Base-by-base conservation (phyloP, 2,329 filamentous ascomycete species). In the Alternaria gansuensis region DNA sequence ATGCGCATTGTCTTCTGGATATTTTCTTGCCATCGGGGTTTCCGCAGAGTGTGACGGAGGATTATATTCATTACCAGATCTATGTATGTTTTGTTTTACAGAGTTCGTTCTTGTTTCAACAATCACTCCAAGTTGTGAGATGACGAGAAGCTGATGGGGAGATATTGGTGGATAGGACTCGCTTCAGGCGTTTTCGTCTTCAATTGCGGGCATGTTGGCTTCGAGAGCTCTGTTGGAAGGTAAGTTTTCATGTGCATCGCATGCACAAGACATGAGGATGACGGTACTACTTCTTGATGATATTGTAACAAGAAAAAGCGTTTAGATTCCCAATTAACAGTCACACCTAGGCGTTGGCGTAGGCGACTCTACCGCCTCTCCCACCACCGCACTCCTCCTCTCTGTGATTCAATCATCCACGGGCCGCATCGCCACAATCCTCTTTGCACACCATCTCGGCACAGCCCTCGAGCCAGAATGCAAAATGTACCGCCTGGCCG, bases 11-110 rank as follows among this genome's bases (percentile, higher is more conserved):
- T 54, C 62, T 86, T 2, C 74, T 93, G 40, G 88, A 92, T 66
- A 85, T 93, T 28, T 96, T 97, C 73, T 83, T 97, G 1, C 93
- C 93, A 0, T 88, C 90, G 1, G 93, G 93, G n/a, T 97, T 90
- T 76, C 93, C 93, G 0, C 86, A 93, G 66, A 95, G 89, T 48
- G 93, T 97, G 29, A 94, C 90, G 1, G 81, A 86, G 13, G 93
- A 97, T 77, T 97, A 97, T 77, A 82, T 92, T 4, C 83, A 89
- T 80, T 96, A 90, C 75, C 88, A 90, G 73, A 85, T 90, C 50
- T 90, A 88, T 77, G 87, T 60, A 13, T 23, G 5, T 34, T 17
- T 31, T 21, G 5, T 34, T 17, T 31, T 21, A 14, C 6, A 24
- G 3, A 5, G 3, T 4, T 5, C 21, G 2, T 44, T 37, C 13